Evolutionary conservation across 2,329 filamentous ascomycete species (phyloP), one percentile per base, ranked within the genome.

Genomic region (Bisporella sp.): DNA sequence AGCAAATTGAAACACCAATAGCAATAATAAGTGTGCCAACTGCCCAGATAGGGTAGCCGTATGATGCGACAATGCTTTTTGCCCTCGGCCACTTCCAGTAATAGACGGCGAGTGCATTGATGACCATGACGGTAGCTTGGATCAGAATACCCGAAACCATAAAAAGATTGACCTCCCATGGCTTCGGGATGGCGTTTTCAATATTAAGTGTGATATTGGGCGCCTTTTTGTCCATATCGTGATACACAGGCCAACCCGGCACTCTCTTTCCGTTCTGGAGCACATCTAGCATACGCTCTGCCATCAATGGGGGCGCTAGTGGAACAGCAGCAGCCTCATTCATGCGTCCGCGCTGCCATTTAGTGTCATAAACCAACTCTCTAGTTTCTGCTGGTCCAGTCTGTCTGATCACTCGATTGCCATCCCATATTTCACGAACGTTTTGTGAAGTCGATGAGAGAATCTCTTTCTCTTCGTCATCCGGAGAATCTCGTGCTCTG

Each of bases 381-480:
- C 6, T 8, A 8, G 13, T 21, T 42, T 42, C 7, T 8, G 13
- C 6, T 13, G 6, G 6, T 30, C 42, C 42, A 8, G 8, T 9
- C 31, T 45, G 42, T 32, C 42, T 6, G 7, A 45, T 13, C 7
- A 45, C 13, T 28, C 13, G 31, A 5, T 29, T 39, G 6, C 45
- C 9, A 29, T 47, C 21, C 45, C 45, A 47, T 28, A 47, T 47
- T 40, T 47, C 45, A 6, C 45, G 33, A 12, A 40, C 32, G 11
- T 7, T 30, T 29, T 9, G 7, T 9, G 45, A 47, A 4, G 45
- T 47, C 8, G 45, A 47, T 9, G 45, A 39, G 30, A 47, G 45
- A 41, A 47, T 39, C 5, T 39, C 35, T 31, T 41, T 47, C 35
- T 47, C 45, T 41, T 39, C 45, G 8, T 47, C 45, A n/a, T 12